A percentile compares a stretch with the other conserved stretches of the same genome.
These are phyloP conservation scores for Leccinum subgranulosum DNA, from an alignment of 768 basidiomycete genomes.

Conservation along the genomic window DNA sequence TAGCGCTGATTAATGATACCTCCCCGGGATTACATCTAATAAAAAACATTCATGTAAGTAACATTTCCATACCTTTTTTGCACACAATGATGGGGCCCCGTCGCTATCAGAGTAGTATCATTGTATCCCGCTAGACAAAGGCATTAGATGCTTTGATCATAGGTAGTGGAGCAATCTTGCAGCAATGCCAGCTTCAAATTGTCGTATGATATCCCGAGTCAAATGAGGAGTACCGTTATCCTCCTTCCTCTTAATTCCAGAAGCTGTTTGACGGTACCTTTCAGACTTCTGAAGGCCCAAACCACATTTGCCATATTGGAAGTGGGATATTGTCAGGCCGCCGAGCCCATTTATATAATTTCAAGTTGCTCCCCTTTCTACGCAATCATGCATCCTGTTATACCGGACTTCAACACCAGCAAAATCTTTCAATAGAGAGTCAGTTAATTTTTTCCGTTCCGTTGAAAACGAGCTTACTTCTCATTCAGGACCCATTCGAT, in stretches of 20 bases:
- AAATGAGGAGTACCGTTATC: too few relatives aligned
- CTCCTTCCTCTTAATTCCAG: too few relatives aligned
- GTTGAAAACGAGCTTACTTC: conserved; percentile 29
- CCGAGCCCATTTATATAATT: too few relatives aligned
- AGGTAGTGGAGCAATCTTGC: not conserved
- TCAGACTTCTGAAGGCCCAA: too few relatives aligned
- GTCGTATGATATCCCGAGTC: too few relatives aligned
- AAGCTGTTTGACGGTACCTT: too few relatives aligned
- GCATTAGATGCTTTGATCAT: conserved; percentile 1
- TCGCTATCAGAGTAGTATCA: conserved; percentile 5
- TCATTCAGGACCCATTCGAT: conserved; percentile 50
- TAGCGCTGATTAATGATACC: too few relatives aligned
- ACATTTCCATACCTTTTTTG: not conserved
- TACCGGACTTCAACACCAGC: conserved; percentile 36
- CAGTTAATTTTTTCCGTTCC: not conserved
- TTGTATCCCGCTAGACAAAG: conserved; percentile 9
- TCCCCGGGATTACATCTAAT: not conserved
- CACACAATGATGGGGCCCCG: not conserved
- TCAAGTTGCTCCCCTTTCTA: not conserved
- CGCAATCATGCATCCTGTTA: not conserved
- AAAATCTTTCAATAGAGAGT: conserved; percentile 30
- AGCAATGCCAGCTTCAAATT: too few relatives aligned
- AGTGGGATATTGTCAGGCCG: not conserved
- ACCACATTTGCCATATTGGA: not conserved
- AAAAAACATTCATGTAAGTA: not conserved